These are phyloP conservation scores for Gracilaria vermiculophylla DNA, from an alignment of 23 red algal species.

Conservation along the genomic window DNA sequence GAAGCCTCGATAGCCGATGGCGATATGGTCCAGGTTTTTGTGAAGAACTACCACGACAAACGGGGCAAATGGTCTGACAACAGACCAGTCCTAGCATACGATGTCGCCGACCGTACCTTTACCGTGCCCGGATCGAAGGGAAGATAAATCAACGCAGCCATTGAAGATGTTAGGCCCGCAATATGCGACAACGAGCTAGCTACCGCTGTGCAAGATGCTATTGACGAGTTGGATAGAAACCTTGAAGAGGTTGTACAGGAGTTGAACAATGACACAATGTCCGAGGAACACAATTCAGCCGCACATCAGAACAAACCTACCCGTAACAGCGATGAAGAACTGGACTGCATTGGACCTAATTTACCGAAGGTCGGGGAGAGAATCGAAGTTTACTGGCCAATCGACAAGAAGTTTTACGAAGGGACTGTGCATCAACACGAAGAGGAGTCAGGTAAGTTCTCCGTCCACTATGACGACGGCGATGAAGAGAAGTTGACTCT, in stretches of 20 bases:
- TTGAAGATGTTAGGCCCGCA: constrained; percentile 24
- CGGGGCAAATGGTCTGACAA: not conserved
- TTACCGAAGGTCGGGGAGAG: not conserved
- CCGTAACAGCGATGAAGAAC: not conserved
- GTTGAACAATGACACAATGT: not conserved
- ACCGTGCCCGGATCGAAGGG: constrained; percentile 5
- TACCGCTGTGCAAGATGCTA: constrained; percentile 22
- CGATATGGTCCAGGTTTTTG: not conserved
- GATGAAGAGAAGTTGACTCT: not conserved
- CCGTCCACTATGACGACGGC: not conserved
- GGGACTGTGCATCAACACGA: not conserved
- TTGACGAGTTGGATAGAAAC: constrained; percentile 26
- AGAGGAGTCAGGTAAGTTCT: too few relatives aligned
- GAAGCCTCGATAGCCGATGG: not conserved
- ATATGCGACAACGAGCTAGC: not conserved
- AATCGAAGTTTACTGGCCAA: constrained; percentile 17
- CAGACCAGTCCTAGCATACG: constrained; percentile 1
- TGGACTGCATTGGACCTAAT: not conserved
- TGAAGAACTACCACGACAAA: constrained; percentile 9
- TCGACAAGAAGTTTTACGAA: not conserved
- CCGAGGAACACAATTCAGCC: not conserved
- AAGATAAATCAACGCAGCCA: not conserved
- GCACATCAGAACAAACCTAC: not conserved
- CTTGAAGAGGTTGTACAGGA: not conserved
- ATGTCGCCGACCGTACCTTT: not conserved